phyloP scores from a whole-genome alignment of 2,329 filamentous ascomycete species.

The Colletotrichum endophyticum region DNA sequence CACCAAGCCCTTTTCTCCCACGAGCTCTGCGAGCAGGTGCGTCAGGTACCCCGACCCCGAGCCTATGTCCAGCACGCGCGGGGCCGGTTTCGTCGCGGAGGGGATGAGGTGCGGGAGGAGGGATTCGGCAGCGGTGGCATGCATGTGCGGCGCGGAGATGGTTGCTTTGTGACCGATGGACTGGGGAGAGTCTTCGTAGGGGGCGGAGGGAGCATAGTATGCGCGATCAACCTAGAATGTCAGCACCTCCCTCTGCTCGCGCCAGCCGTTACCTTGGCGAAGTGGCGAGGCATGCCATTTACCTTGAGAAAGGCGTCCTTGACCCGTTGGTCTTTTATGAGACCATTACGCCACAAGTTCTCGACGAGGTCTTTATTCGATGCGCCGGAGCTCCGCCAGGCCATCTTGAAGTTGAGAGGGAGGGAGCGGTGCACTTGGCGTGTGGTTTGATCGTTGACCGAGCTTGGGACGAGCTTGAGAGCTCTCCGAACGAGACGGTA shows the following conservation, averaged over 20 bases:
- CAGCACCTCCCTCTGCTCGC: not conserved
- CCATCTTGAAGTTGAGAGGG: constrained; percentile 63
- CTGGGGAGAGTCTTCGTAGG: constrained; percentile 70
- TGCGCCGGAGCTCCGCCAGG: constrained; percentile 83
- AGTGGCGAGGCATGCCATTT: not conserved
- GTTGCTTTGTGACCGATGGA: constrained; percentile 60
- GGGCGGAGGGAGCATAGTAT: constrained; percentile 73
- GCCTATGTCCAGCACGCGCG: constrained; percentile 74
- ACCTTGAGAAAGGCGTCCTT: constrained; percentile 82
- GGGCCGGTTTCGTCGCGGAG: constrained; percentile 33
- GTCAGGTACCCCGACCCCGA: constrained; percentile 85
- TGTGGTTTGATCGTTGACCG: not conserved
- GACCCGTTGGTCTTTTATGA: constrained; percentile 76
- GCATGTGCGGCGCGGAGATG: constrained; percentile 67
- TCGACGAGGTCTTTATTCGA: constrained; percentile 78
- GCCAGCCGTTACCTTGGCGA: not conserved
- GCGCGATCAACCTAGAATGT: constrained; percentile 79
- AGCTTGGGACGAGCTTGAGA: constrained; percentile 7
- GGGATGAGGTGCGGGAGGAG: constrained; percentile 51
- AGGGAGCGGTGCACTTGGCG: not conserved
- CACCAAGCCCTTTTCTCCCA: constrained; percentile 57
- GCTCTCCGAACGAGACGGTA: not conserved
- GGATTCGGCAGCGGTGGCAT: constrained; percentile 57
- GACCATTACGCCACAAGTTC: constrained; percentile 73
- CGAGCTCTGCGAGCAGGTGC: constrained; percentile 83